These are phyloP conservation scores for Globisporangium yorkense DNA, from an alignment of 352 stramenopile species.

Conservation along the genomic window DNA sequence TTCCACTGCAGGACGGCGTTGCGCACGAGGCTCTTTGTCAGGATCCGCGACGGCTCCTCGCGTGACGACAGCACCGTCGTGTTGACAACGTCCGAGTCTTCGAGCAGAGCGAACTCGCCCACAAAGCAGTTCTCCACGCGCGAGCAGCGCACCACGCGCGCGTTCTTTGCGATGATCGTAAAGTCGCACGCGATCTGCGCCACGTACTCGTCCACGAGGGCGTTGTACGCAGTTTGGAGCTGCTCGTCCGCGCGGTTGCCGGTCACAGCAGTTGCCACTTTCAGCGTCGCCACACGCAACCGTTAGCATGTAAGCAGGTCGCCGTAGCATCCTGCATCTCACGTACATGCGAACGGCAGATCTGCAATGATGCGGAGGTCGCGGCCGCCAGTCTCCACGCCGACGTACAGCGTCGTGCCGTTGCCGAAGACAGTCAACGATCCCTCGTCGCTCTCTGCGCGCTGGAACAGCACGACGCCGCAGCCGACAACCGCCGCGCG, in stretches of 20 bases:
- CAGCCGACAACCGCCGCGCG: constrained; percentile 58
- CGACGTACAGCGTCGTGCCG: constrained; percentile 60
- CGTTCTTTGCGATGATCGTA: constrained; percentile 43
- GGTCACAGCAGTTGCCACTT: constrained; percentile 36
- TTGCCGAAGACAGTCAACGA: constrained; percentile 32
- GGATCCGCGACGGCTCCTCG: constrained; percentile 35
- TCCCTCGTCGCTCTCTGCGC: not conserved
- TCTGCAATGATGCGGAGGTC: constrained; percentile 68
- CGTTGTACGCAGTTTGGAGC: constrained; percentile 42
- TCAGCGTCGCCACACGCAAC: not conserved
- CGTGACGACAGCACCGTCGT: constrained; percentile 63
- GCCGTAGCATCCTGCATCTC: too few species aligned
- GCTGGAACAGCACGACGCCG: constrained; percentile 39
- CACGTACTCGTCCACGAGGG: constrained; percentile 50
- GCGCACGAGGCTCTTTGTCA: constrained; percentile 56
- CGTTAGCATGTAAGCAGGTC: not conserved
- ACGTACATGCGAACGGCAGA: constrained; percentile 49
- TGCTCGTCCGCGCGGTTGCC: constrained; percentile 28
- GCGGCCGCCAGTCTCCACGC: constrained; percentile 76
- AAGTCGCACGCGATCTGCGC: constrained; percentile 30
- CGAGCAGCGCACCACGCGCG: constrained; percentile 51
- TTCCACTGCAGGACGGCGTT: constrained; percentile 71
- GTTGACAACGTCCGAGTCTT: constrained; percentile 54
- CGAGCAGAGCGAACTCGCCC: constrained; percentile 43
- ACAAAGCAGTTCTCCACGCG: constrained; percentile 65